Evolutionary conservation across 1,139 yeast species (phyloP).

Genomic region (Meyerozyma elateridarum): DNA sequence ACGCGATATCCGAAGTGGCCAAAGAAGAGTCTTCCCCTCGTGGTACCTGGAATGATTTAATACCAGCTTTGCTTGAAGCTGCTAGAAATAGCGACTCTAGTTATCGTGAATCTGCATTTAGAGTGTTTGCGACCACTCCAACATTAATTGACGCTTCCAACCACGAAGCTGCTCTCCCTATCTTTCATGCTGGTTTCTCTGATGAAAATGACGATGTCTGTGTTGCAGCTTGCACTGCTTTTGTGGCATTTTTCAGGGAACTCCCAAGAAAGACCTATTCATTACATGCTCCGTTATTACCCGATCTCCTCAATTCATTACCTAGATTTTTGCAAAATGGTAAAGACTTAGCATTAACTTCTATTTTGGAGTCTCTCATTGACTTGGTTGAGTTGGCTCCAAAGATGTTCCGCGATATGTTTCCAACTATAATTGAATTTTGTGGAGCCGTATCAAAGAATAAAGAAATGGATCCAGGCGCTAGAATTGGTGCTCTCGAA

Average conservation of each 20-base stretch:
- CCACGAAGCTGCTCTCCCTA: slow-evolving; percentile 55
- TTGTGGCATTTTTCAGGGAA: slow-evolving; percentile 81
- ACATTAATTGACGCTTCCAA: slow-evolving; percentile 61
- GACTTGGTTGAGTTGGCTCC: slow-evolving; percentile 94
- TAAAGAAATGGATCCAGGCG: slow-evolving; percentile 68
- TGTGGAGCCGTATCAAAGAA: slow-evolving; percentile 78
- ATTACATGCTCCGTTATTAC: slow-evolving; percentile 69
- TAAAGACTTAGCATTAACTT: slow-evolving; percentile 74
- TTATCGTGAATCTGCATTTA: slow-evolving; percentile 84
- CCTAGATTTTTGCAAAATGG: slow-evolving; percentile 79
- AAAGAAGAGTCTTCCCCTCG: slow-evolving; percentile 51
- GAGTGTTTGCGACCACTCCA: slow-evolving; percentile 84
- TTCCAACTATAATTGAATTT: slow-evolving; percentile 79
- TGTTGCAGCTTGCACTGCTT: slow-evolving; percentile 88
- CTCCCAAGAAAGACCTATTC: slow-evolving; percentile 79
- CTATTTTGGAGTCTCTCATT: slow-evolving; percentile 83
- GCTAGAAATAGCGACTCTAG: slow-evolving; percentile 58
- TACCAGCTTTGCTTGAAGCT: slow-evolving; percentile 72
- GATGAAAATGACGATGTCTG: slow-evolving; percentile 79
- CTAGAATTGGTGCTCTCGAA: slow-evolving; percentile 86
- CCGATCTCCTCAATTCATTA: slow-evolving; percentile 76
- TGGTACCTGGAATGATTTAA: slow-evolving; percentile 69
- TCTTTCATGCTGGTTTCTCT: slow-evolving; percentile 74
- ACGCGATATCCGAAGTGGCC: slow-evolving; percentile 91
- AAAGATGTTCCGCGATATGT: slow-evolving; percentile 87